A percentile compares a stretch with the other conserved stretches of the same genome.
These are phyloP conservation scores for Fusarium guadeloupense DNA, from an alignment of 2,329 filamentous ascomycete species.

Conservation along the genomic window DNA sequence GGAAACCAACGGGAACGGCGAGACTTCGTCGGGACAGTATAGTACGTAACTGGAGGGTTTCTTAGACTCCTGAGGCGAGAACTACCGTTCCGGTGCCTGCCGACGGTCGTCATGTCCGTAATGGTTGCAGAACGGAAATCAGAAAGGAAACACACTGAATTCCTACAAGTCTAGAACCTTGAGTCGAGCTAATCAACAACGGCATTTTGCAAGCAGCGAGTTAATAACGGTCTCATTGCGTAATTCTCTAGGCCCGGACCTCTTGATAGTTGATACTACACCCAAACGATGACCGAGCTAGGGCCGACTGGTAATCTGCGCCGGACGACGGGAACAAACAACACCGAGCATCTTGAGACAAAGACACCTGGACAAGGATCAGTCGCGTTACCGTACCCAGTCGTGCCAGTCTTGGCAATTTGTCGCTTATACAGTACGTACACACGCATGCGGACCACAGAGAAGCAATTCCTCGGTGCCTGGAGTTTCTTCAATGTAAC, in stretches of 20 bases:
- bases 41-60: background rate
- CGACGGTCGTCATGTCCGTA: slow-evolving; percentile 15
- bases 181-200: background rate
- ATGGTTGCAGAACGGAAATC: slow-evolving; percentile 22
- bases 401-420: slow-evolving; percentile 16
- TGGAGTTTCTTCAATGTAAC: slow-evolving; percentile 22
- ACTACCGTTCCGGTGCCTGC: slow-evolving; percentile 25
- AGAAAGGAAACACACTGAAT: slow-evolving; percentile 8
- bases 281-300: slow-evolving; percentile 18
- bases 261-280: slow-evolving; percentile 3
- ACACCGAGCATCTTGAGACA: slow-evolving; percentile 2
- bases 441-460: background rate
- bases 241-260: too few relatives aligned
- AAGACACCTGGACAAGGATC: slow-evolving; percentile 22
- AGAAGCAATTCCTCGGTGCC: slow-evolving; percentile 16
- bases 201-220: background rate
- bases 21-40: too few relatives aligned
- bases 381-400: slow-evolving; percentile 11
- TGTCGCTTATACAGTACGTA: background rate
- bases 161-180: background rate
- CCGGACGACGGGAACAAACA: slow-evolving; percentile 6
- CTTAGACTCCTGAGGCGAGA: slow-evolving; percentile 4
- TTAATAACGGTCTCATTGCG: slow-evolving; percentile 9
- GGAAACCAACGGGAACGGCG: slow-evolving; percentile 29
- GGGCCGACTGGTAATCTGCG: slow-evolving; percentile 21